phyloP scores from a whole-genome alignment of 2,329 filamentous ascomycete species.

The Fusarium solani-melongenae region DNA sequence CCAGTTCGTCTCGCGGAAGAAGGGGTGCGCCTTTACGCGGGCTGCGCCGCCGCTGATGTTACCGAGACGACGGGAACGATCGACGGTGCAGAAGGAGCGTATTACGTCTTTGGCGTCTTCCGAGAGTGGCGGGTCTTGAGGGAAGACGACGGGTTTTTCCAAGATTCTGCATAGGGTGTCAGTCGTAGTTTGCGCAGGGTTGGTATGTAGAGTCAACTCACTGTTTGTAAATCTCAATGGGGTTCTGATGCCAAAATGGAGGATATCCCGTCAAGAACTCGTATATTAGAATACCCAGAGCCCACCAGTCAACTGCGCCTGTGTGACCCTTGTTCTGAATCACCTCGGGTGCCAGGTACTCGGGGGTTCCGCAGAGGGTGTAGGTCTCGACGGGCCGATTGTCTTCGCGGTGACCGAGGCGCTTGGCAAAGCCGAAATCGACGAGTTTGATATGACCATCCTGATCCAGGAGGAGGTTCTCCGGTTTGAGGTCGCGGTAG shows the following conservation, averaged over 20 bases:
- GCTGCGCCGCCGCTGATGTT: conserved; percentile 81
- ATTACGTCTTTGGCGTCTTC: conserved; percentile 79
- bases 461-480: conserved; percentile 82
- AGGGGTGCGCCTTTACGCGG: conserved; percentile 79
- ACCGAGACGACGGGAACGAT: conserved; percentile 80
- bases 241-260: conserved; percentile 88
- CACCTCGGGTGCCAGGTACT: conserved; percentile 86
- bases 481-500: conserved; percentile 84
- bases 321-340: conserved; percentile 84
- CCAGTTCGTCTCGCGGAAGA: conserved; percentile 81
- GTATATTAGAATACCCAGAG: conserved; percentile 84
- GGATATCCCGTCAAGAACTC: conserved; percentile 88
- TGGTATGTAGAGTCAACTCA: conserved; percentile 49
- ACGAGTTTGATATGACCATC: conserved; percentile 85
- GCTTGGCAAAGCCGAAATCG: conserved; percentile 88
- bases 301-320: conserved; percentile 88
- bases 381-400: conserved; percentile 75
- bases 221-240: conserved; percentile 88
- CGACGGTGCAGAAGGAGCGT: conserved; percentile 79
- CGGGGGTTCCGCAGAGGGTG: conserved; percentile 84
- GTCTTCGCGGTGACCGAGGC: conserved; percentile 66
- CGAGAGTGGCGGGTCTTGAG: conserved; percentile 73
- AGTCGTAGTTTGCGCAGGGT: background rate
- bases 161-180: conserved; percentile 69
- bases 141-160: conserved; percentile 80